A percentile compares a stretch with the other conserved stretches of the same genome.
These are phyloP conservation scores for Phytophthora crassamura DNA, from an alignment of 352 stramenopile species.

Conservation along the genomic window DNA sequence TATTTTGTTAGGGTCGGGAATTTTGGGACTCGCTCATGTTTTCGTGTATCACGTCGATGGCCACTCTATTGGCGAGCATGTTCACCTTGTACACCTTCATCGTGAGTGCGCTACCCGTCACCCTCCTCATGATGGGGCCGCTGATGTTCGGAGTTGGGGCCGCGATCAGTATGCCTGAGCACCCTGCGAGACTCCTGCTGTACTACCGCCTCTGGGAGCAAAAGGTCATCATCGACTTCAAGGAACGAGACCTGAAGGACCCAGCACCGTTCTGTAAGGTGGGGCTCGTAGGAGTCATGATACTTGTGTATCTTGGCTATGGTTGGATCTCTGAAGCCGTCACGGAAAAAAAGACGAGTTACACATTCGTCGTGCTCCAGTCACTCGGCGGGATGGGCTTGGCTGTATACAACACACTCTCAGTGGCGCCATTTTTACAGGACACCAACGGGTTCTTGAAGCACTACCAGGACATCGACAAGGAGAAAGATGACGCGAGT, in stretches of 20 bases:
- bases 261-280: background rate
- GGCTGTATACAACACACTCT: background rate
- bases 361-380: background rate
- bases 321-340: background rate
- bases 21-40: conserved; percentile 2
- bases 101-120: too few relatives aligned
- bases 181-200: background rate
- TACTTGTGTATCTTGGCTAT: background rate
- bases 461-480: background rate
- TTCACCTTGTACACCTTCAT: background rate
- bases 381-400: background rate
- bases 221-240: background rate
- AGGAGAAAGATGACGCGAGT: background rate
- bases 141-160: background rate
- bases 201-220: conserved; percentile 1
- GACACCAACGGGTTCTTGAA: background rate
- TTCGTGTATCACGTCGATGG: background rate
- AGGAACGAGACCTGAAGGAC: background rate
- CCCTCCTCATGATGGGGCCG: background rate
- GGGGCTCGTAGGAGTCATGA: background rate
- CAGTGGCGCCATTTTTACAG: background rate
- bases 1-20: background rate
- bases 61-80: background rate
- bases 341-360: background rate
- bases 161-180: background rate